A percentile compares a stretch with the other conserved stretches of the same genome.
Conservation (phyloP, 2,329 filamentous ascomycete genomes). For the Colletotrichum chlorophyti region DNA sequence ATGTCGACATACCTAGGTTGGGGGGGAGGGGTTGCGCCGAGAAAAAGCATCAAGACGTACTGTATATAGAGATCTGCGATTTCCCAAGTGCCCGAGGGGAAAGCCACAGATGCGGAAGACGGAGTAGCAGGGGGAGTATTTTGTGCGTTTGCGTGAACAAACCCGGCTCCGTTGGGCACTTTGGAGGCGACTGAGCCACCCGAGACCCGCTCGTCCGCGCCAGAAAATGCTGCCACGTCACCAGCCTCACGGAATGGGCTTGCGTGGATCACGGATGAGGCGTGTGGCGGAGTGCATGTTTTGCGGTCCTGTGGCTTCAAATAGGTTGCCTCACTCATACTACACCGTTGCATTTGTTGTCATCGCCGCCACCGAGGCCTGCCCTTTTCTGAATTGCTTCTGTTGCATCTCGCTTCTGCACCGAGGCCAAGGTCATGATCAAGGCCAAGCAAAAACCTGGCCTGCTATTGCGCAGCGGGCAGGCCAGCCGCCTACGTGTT, state of each 20-base stretch:
- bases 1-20: background rate
- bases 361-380: slow-evolving; percentile 20
- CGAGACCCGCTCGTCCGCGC: slow-evolving; percentile 11
- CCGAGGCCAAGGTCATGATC: too few relatives aligned
- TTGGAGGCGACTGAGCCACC: slow-evolving; percentile 25
- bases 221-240: slow-evolving; percentile 31
- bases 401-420: slow-evolving; percentile 17
- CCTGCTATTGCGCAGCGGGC: background rate
- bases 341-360: slow-evolving; percentile 13
- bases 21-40: background rate
- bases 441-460: background rate
- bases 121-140: background rate
- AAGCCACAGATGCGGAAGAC: slow-evolving; percentile 25
- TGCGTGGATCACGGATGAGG: slow-evolving; percentile 20
- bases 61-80: slow-evolving; percentile 28
- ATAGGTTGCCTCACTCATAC: slow-evolving; percentile 26
- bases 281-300: slow-evolving; percentile 31
- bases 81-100: background rate
- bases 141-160: slow-evolving; percentile 1
- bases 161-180: slow-evolving; percentile 14
- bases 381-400: slow-evolving; percentile 17
- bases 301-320: slow-evolving; percentile 12
- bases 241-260: slow-evolving; percentile 27
- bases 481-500: background rate
- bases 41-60: too few relatives aligned